Evolutionary conservation across 208 protist species (phyloP).

Genomic region (Phytomonas serpens): DNA sequence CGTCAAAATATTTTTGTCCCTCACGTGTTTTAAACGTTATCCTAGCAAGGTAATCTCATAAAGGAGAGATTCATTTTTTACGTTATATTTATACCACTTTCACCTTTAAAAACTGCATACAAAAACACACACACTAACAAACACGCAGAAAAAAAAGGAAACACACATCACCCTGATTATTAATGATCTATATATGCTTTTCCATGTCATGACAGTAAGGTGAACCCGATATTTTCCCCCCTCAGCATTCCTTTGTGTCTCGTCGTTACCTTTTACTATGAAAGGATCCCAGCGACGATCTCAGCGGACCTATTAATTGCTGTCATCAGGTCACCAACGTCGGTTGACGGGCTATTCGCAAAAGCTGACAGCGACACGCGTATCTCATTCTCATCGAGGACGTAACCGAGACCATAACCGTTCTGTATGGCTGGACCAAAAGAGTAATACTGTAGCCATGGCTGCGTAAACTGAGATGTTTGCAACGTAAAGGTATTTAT

Average conservation of each 20-base stretch:
- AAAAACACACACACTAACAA: slow-evolving; percentile 9
- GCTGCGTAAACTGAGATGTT: slow-evolving; percentile 58
- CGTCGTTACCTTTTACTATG: slow-evolving; percentile 4
- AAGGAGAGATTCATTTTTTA: not conserved
- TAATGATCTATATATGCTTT: slow-evolving; percentile 2
- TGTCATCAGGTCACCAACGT: slow-evolving; percentile 43
- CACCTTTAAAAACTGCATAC: not conserved
- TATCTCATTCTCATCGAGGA: slow-evolving; percentile 71
- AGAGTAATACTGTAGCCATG: slow-evolving; percentile 71
- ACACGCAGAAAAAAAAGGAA: slow-evolving; percentile 15
- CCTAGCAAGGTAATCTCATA: not conserved
- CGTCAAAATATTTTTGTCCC: not conserved
- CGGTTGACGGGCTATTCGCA: slow-evolving; percentile 62
- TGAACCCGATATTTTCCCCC: not conserved
- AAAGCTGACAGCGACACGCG: slow-evolving; percentile 84
- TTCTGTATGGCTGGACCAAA: slow-evolving; percentile 81
- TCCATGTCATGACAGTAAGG: not conserved
- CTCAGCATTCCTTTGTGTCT: not conserved
- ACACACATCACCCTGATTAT: slow-evolving; percentile 15
- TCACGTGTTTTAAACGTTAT: not conserved
- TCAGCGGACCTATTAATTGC: slow-evolving; percentile 22
- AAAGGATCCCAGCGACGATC: slow-evolving; percentile 18
- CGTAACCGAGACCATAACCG: slow-evolving; percentile 92
- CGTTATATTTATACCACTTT: not conserved
- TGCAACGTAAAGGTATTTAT: slow-evolving; percentile 40